Evolutionary conservation across 2,329 filamentous ascomycete genomes (phyloP).

Genomic region (Epichloe sp.): DNA sequence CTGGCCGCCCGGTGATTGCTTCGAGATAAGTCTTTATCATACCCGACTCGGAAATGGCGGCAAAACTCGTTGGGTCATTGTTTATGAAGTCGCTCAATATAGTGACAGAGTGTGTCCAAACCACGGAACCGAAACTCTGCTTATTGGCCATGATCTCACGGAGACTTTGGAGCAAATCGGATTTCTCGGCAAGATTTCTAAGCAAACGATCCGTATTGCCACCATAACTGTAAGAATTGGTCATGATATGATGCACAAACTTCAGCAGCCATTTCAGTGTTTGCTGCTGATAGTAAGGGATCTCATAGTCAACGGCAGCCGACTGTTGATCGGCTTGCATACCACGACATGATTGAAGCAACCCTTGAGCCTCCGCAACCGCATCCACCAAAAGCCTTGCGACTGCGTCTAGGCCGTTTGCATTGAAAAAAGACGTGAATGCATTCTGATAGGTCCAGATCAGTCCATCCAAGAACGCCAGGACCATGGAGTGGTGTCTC

Average conservation of each 20-base stretch:
- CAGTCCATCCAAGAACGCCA: constrained; percentile 79
- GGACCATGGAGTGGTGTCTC: constrained; percentile 68
- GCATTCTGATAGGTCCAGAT: constrained; percentile 77
- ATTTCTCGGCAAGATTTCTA: constrained; percentile 88
- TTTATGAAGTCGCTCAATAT: constrained; percentile 95
- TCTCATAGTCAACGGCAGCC: constrained; percentile 78
- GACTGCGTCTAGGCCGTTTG: constrained; percentile 77
- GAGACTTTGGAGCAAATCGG: constrained; percentile 66
- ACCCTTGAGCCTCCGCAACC: constrained; percentile 54
- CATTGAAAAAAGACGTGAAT: constrained; percentile 73
- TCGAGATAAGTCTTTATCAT: constrained; percentile 78
- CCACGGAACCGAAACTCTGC: constrained; percentile 70
- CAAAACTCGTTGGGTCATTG: constrained; percentile 95
- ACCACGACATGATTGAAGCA: constrained; percentile 55
- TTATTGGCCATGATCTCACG: constrained; percentile 72
- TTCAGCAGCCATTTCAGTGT: constrained; percentile 89
- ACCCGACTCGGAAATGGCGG: constrained; percentile 86
- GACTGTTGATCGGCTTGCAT: constrained; percentile 60
- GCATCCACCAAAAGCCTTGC: constrained; percentile 76
- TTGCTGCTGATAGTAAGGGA: constrained; percentile 87
- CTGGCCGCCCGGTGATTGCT: constrained; percentile 51
- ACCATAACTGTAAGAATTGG: constrained; percentile 51
- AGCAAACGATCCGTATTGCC: constrained; percentile 82
- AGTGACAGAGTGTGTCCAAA: constrained; percentile 89
- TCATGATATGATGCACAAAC: constrained; percentile 93